A percentile compares a stretch with the other conserved stretches of the same genome.
These are phyloP conservation scores for Onygenales sp. DNA, from an alignment of 2,329 filamentous ascomycete species.

Conservation along the genomic window DNA sequence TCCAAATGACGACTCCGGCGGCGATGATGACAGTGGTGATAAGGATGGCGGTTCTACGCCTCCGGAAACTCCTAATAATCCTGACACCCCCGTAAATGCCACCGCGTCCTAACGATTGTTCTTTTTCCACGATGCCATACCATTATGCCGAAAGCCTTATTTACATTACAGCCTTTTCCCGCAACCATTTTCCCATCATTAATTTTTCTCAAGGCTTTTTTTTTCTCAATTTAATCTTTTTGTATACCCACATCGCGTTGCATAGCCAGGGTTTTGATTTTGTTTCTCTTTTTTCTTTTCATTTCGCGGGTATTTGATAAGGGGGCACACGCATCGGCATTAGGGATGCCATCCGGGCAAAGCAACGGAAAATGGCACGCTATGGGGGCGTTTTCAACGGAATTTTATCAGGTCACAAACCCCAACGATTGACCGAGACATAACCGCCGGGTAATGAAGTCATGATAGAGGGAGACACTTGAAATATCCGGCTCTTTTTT, in stretches of 20 bases:
- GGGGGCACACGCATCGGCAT: too few relatives aligned
- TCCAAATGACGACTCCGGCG: constrained; percentile 24
- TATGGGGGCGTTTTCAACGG: too few relatives aligned
- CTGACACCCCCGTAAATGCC: constrained; percentile 10
- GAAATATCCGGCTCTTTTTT: too few relatives aligned
- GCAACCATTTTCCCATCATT: neutral
- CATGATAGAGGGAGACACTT: too few relatives aligned
- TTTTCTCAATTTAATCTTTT: neutral
- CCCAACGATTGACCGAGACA: too few relatives aligned
- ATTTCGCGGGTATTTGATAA: neutral
- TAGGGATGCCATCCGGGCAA: too few relatives aligned
- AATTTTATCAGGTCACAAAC: too few relatives aligned
- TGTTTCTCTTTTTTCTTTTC: neutral
- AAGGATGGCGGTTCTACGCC: constrained; percentile 7
- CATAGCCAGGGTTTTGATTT: neutral
- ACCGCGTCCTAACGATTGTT: neutral
- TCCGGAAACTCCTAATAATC: constrained; percentile 8
- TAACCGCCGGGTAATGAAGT: too few relatives aligned
- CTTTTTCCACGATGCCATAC: neutral
- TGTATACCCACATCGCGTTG: constrained; percentile 3
- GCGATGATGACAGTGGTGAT: constrained; percentile 10
- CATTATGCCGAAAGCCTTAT: neutral
- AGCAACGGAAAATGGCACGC: too few relatives aligned
- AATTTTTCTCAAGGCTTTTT: neutral
- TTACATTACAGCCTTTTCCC: neutral